Conservation (phyloP, 2,329 filamentous ascomycete genomes). For the Hirsutella minnesotensis region DNA sequence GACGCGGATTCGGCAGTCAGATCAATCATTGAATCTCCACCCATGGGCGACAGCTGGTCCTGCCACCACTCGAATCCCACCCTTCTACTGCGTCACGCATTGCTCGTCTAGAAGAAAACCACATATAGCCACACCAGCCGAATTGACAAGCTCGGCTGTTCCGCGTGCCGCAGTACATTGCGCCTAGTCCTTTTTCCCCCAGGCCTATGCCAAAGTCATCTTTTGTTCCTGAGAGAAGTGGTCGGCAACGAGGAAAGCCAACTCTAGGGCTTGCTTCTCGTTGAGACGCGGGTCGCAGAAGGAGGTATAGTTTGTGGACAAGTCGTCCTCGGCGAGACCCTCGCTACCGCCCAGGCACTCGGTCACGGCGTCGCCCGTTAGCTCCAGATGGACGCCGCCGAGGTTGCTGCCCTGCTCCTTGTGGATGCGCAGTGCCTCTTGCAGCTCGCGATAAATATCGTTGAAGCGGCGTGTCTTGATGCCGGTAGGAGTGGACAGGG, state of each 20-base stretch:
- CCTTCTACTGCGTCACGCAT: too few species aligned
- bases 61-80: too few species aligned
- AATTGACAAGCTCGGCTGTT: too few species aligned
- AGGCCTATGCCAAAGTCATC: conserved; percentile 1
- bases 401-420: conserved; percentile 74
- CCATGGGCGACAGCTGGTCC: too few species aligned
- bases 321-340: conserved; percentile 74
- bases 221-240: conserved; percentile 43
- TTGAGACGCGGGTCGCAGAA: conserved; percentile 94
- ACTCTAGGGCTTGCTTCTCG: conserved; percentile 92
- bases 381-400: conserved; percentile 86
- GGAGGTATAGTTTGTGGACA: conserved; percentile 84
- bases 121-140: too few species aligned
- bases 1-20: too few species aligned
- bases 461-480: conserved; percentile 90
- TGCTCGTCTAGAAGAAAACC: too few species aligned
- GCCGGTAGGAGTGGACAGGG: conserved; percentile 54
- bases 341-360: conserved; percentile 90
- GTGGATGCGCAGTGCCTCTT: conserved; percentile 74
- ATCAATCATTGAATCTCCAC: too few species aligned
- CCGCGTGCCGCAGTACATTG: too few species aligned
- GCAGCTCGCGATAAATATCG: conserved; percentile 80
- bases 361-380: conserved; percentile 92
- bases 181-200: background rate
- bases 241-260: conserved; percentile 86